Conservation (phyloP, 768 basidiomycete species). For the Suillus placidus region DNA sequence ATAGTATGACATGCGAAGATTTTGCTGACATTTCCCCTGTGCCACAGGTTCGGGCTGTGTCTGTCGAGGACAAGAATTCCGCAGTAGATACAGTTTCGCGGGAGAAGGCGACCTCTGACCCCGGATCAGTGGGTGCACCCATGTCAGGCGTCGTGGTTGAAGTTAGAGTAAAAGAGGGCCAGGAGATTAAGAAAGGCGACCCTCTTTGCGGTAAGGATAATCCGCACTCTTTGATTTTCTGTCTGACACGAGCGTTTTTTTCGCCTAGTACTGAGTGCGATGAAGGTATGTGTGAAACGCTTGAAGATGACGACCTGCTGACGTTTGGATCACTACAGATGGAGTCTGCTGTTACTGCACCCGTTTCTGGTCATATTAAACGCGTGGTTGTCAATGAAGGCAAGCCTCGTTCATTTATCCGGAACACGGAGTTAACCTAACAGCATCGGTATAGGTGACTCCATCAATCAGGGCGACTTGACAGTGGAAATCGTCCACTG, state of each 20-base stretch:
- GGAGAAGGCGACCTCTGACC: constrained; percentile 92
- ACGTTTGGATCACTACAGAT: constrained; percentile 57
- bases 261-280: constrained; percentile 82
- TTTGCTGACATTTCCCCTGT: constrained; percentile 19
- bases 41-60: constrained; percentile 84
- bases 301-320: constrained; percentile 12
- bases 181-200: constrained; percentile 98
- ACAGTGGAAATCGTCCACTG: constrained; percentile 85
- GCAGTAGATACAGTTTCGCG: constrained; percentile 93
- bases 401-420: constrained; percentile 31
- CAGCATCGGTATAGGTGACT: constrained; percentile 63
- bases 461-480: constrained; percentile 92
- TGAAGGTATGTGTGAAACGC: constrained; percentile 65
- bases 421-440: constrained; percentile 10
- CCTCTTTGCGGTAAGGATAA: constrained; percentile 76
- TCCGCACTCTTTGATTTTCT: constrained; percentile 24
- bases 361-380: constrained; percentile 95
- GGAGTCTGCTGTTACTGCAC: constrained; percentile 96
- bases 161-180: constrained; percentile 96
- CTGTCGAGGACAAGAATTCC: constrained; percentile 96
- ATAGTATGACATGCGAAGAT: constrained; percentile 16
- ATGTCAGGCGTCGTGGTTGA: constrained; percentile 99
- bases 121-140: constrained; percentile 95
- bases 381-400: constrained; percentile 91
- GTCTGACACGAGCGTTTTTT: constrained; percentile 18